A percentile compares a stretch with the other conserved stretches of the same genome.
phyloP scores from a whole-genome alignment of 1,284 basidiomycete species.

The Cystobasidium slooffiae region DNA sequence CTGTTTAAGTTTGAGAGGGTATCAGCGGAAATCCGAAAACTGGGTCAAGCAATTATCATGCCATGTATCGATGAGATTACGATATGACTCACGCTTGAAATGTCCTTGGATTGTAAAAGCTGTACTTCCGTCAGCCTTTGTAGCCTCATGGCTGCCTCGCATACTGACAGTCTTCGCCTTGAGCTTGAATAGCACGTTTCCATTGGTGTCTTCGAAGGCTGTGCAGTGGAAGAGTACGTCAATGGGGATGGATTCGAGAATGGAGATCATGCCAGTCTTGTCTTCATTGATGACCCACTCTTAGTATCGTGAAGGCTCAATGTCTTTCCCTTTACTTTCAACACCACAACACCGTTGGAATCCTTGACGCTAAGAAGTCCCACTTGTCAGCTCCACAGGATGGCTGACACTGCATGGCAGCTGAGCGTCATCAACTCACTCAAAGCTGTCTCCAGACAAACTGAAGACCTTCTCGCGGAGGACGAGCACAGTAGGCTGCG shows the following conservation, averaged over 20 bases:
- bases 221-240: neutral
- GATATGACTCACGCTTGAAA: conserved; percentile 51
- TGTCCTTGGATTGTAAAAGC: conserved; percentile 55
- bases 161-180: conserved; percentile 54
- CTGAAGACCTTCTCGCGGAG: conserved; percentile 57
- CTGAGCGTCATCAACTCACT: conserved; percentile 6
- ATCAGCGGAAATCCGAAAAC: neutral
- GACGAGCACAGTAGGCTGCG: conserved; percentile 54
- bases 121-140: conserved; percentile 52
- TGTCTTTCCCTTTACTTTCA: conserved; percentile 54
- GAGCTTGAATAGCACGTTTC: conserved; percentile 54
- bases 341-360: conserved; percentile 52
- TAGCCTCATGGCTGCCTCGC: conserved; percentile 53
- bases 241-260: neutral
- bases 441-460: conserved; percentile 52
- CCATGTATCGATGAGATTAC: neutral
- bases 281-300: conserved; percentile 48
- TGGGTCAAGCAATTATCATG: neutral
- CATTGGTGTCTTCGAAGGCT: conserved; percentile 56
- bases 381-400: neutral
- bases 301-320: conserved; percentile 56
- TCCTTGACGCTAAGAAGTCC: conserved; percentile 52
- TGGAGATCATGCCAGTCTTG: neutral
- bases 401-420: neutral
- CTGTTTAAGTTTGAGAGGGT: conserved; percentile 43